These are phyloP conservation scores for Fusarium continuum DNA, from an alignment of 2,329 filamentous ascomycete genomes.

Conservation along the genomic window DNA sequence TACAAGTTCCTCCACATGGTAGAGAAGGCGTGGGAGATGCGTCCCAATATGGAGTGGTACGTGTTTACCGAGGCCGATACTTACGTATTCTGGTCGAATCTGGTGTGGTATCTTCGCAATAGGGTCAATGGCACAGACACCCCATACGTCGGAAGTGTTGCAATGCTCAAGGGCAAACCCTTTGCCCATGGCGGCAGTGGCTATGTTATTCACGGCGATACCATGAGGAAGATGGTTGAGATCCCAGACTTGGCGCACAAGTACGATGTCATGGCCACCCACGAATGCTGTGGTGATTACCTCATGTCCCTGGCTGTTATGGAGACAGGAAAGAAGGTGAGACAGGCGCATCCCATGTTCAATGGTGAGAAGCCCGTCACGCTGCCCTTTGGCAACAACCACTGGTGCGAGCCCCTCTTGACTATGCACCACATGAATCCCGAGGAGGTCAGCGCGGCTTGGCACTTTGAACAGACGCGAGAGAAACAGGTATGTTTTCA, in stretches of 20 bases:
- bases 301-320: slow-evolving; percentile 59
- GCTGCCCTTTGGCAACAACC: slow-evolving; percentile 57
- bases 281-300: slow-evolving; percentile 62
- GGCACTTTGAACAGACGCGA: slow-evolving; percentile 63
- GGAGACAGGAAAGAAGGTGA: slow-evolving; percentile 55
- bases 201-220: slow-evolving; percentile 62
- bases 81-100: slow-evolving; percentile 64
- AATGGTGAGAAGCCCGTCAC: slow-evolving; percentile 65
- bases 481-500: slow-evolving; percentile 51
- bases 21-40: slow-evolving; percentile 63
- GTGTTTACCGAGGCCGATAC: slow-evolving; percentile 68
- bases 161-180: slow-evolving; percentile 54
- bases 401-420: slow-evolving; percentile 67
- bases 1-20: slow-evolving; percentile 70
- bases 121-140: slow-evolving; percentile 54
- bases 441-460: slow-evolving; percentile 61
- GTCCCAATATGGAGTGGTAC: slow-evolving; percentile 65
- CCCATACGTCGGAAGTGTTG: slow-evolving; percentile 62
- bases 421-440: slow-evolving; percentile 66
- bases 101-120: slow-evolving; percentile 59
- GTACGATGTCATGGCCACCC: slow-evolving; percentile 56
- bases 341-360: slow-evolving; percentile 61
- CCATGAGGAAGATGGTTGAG: slow-evolving; percentile 59
- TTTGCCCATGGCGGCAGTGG: slow-evolving; percentile 69
- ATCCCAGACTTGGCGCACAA: slow-evolving; percentile 55